phyloP scores from a whole-genome alignment of 1,284 basidiomycete species.

The Cutaneotrichosporon dermatis region DNA sequence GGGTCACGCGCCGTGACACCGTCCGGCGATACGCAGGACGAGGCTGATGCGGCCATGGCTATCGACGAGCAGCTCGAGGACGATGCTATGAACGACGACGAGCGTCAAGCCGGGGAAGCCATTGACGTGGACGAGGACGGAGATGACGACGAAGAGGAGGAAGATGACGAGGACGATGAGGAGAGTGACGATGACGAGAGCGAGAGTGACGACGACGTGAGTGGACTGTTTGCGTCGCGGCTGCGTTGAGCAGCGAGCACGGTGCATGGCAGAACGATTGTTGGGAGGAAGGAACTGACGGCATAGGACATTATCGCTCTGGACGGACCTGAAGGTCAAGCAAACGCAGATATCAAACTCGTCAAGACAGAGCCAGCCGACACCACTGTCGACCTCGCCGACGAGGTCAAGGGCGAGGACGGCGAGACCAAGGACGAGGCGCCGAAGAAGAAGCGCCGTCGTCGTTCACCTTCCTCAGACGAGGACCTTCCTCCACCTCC shows the following conservation, averaged over 20 bases:
- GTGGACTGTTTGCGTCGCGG: not conserved
- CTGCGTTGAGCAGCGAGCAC: too few relatives aligned
- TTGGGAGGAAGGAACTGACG: not conserved
- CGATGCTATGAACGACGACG: conserved; percentile 56
- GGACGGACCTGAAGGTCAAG: conserved; percentile 13
- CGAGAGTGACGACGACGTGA: conserved; percentile 7
- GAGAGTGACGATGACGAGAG: not conserved
- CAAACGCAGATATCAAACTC: not conserved
- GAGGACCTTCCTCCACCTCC: conserved; percentile 42
- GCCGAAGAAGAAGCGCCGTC: conserved; percentile 28
- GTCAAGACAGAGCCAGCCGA: conserved; percentile 7
- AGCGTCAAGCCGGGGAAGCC: conserved; percentile 13
- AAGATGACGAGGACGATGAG: conserved; percentile 19
- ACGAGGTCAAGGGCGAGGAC: not conserved
- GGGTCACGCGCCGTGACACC: conserved; percentile 4
- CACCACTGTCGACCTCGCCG: too few relatives aligned
- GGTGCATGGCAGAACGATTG: too few relatives aligned
- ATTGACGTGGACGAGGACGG: conserved; percentile 23
- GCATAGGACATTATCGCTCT: conserved; percentile 18
- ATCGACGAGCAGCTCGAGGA: conserved; percentile 9
- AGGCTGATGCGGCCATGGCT: conserved; percentile 14
- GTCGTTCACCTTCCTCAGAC: conserved; percentile 29
- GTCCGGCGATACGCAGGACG: conserved; percentile 13
- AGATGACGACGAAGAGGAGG: conserved; percentile 22
- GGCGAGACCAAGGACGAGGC: conserved; percentile 3